These are phyloP conservation scores for Geum urbanum DNA, from an alignment of 306 rosid species.

Conservation along the genomic window DNA sequence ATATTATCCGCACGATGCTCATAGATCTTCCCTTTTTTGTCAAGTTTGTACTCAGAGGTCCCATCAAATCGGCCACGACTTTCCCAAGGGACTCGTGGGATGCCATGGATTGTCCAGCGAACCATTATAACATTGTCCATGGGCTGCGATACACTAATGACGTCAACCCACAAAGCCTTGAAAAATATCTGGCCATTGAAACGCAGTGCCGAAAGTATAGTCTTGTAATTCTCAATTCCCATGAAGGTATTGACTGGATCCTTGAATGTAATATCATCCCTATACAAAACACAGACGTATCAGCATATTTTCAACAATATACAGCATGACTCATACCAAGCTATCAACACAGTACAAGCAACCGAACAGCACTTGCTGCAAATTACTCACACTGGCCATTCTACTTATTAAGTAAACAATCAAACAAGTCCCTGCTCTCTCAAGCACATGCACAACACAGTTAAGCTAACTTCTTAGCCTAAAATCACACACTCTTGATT, in stretches of 20 bases:
- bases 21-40: conserved; percentile 77
- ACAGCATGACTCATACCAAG: neutral
- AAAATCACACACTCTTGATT: neutral
- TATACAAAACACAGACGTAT: conserved; percentile 21
- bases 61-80: conserved; percentile 83
- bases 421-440: neutral
- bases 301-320: neutral
- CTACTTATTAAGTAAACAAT: neutral
- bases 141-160: conserved; percentile 76
- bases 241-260: conserved; percentile 75
- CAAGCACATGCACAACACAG: neutral
- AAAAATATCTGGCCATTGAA: conserved; percentile 74
- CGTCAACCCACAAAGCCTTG: conserved; percentile 74
- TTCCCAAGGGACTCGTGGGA: conserved; percentile 90
- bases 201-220: conserved; percentile 71
- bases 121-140: conserved; percentile 67
- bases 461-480: neutral
- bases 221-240: conserved; percentile 82
- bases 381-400: neutral
- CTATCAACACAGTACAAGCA: neutral
- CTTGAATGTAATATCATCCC: conserved; percentile 86
- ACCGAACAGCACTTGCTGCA: neutral
- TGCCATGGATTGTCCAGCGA: conserved; percentile 84
- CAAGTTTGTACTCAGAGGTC: conserved; percentile 79
- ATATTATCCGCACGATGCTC: conserved; percentile 77